Conservation (phyloP, 352 stramenopile genomes). For the Peronosclerospora sorghi region DNA sequence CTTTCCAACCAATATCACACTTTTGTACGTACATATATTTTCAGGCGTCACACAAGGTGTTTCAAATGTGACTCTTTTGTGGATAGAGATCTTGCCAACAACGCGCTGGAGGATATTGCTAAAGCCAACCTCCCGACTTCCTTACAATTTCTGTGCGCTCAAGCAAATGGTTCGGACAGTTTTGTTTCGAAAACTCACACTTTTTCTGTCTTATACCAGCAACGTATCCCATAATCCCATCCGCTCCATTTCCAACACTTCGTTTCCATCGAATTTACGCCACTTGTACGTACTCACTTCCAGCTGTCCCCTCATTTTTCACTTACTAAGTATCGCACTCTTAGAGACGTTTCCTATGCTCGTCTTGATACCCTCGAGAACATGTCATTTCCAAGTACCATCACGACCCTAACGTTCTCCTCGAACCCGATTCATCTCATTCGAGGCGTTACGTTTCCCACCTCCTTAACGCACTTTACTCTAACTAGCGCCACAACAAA, state of each 20-base stretch:
- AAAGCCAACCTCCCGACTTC: slow-evolving; percentile 6
- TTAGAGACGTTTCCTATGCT: slow-evolving; percentile 13
- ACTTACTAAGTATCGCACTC: not conserved
- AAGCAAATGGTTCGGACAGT: too few species aligned
- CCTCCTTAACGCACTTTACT: too few species aligned
- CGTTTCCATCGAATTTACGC: slow-evolving; percentile 18
- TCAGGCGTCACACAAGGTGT: too few species aligned
- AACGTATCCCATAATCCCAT: slow-evolving; percentile 33
- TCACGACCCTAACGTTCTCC: too few species aligned
- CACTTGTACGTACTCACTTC: slow-evolving; percentile 17
- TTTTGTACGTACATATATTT: slow-evolving; percentile 17
- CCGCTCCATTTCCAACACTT: slow-evolving; percentile 11
- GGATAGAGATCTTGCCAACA: slow-evolving; percentile 16
- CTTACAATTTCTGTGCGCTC: slow-evolving; percentile 19
- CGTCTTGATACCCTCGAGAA: slow-evolving; percentile 25
- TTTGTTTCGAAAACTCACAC: too few species aligned
- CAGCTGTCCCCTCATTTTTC: not conserved
- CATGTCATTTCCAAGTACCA: slow-evolving; percentile 17
- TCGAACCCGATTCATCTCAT: too few species aligned
- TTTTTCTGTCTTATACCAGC: too few species aligned
- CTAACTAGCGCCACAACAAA: too few species aligned
- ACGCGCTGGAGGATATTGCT: slow-evolving; percentile 10
- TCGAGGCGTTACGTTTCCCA: too few species aligned
- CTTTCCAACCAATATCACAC: slow-evolving; percentile 13
- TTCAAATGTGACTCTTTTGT: not conserved